These are phyloP conservation scores for Barnettozyma californica DNA, from an alignment of 805 yeast genomes.

Conservation along the genomic window DNA sequence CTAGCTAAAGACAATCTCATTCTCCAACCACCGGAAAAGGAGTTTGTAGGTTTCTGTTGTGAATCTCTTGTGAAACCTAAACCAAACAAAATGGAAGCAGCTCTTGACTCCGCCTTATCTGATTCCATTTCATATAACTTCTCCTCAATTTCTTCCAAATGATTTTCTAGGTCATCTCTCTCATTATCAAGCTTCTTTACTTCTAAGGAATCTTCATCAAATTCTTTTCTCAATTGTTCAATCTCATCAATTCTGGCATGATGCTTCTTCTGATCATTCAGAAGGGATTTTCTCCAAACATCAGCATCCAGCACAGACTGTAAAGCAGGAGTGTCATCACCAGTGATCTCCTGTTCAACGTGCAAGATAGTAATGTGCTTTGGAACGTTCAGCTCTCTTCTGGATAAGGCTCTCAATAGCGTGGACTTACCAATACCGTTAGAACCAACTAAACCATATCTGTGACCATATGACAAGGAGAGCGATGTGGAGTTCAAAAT, in stretches of 20 bases:
- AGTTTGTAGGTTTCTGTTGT: constrained; percentile 76
- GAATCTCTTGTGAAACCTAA: constrained; percentile 89
- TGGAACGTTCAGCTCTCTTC: constrained; percentile 92
- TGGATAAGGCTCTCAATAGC: constrained; percentile 78
- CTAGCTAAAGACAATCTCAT: constrained; percentile 98
- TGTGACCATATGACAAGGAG: constrained; percentile 83
- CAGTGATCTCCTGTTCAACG: constrained; percentile 95
- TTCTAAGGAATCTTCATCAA: constrained; percentile 71
- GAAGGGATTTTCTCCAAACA: constrained; percentile 93
- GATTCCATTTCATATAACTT: constrained; percentile 91
- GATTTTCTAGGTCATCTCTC: constrained; percentile 76
- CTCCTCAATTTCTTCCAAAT: constrained; percentile 72
- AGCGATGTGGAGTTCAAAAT: constrained; percentile 84
- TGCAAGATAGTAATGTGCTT: constrained; percentile 93
- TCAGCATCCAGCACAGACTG: constrained; percentile 98
- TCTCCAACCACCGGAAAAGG: constrained; percentile 99
- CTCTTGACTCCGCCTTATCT: constrained; percentile 96
- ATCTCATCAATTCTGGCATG: constrained; percentile 73
- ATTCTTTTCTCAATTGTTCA: constrained; percentile 60
- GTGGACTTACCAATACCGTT: constrained; percentile 99
- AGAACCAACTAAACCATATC: constrained; percentile 97
- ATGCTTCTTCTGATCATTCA: constrained; percentile 70
- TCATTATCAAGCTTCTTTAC: constrained; percentile 81
- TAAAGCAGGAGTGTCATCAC: constrained; percentile 86
- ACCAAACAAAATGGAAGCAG: constrained; percentile 89